These are phyloP conservation scores for Cladosporium velox DNA, from an alignment of 2,329 filamentous ascomycete genomes.

Conservation along the genomic window DNA sequence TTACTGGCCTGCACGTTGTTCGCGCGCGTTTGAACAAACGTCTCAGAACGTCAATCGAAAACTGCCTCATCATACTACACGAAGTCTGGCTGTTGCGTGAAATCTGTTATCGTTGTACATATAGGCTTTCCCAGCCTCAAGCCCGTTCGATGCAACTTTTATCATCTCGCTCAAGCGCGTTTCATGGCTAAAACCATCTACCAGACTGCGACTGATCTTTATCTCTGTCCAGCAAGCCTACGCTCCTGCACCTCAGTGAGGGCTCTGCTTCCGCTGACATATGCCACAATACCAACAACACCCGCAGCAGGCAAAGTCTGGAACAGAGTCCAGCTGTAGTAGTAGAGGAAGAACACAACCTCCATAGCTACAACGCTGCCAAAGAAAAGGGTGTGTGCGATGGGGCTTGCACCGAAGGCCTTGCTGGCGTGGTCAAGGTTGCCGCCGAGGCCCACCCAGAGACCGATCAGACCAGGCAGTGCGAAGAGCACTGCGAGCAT, in stretches of 20 bases:
- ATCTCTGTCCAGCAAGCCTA: conserved; percentile 71
- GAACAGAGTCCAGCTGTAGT: conserved; percentile 88
- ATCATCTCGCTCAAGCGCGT: conserved; percentile 10
- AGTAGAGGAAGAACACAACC: conserved; percentile 92
- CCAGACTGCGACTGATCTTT: conserved; percentile 11
- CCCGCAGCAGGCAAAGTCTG: conserved; percentile 75
- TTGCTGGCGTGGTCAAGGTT: conserved; percentile 77
- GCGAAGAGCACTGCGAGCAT: conserved; percentile 70
- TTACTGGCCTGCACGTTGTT: too few relatives aligned
- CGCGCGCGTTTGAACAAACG: too few relatives aligned
- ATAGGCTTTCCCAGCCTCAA: background rate
- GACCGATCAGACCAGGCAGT: conserved; percentile 70
- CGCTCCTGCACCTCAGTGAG: conserved; percentile 90
- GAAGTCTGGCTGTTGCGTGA: background rate
- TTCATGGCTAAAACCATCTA: conserved; percentile 1
- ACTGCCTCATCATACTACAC: too few relatives aligned
- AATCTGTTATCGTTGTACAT: conserved; percentile 9
- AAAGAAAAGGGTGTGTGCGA: conserved; percentile 83
- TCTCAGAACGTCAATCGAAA: too few relatives aligned
- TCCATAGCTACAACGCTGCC: conserved; percentile 86
- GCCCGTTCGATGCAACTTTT: conserved; percentile 1
- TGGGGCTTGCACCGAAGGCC: conserved; percentile 72
- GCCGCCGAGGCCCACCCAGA: conserved; percentile 77
- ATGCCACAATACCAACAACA: conserved; percentile 68
- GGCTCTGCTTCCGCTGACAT: conserved; percentile 86